Evolutionary conservation across 345 rosid genomes (phyloP), one percentile per base, ranked within the genome.

Genomic region (Eucalyptus microcorys): DNA sequence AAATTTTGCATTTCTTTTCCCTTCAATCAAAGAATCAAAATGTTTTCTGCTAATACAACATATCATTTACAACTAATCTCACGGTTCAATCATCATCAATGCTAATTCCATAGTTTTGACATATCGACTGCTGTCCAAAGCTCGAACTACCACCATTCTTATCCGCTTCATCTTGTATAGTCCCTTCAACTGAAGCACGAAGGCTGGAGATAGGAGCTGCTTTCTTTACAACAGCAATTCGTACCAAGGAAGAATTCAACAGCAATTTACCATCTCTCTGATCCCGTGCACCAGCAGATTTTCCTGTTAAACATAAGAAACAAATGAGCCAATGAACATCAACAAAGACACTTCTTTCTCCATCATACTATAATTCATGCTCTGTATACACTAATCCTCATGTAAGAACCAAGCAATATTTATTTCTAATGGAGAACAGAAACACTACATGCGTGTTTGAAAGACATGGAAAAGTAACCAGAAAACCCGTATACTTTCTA

Each of bases 31-130:
- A 12, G n/a, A 5, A 6, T 59, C 32, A 10, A 59, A 59, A 59
- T 11, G 7, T 27, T 59, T 59, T 59, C 66, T 27, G n/a, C 66
- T 27, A 12, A 6, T 12, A 11, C 15, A 59, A 26, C n/a, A 12
- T 27, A 59, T 26, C n/a, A 59, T 59, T 59, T 26, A 3, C n/a
- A 59, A 11, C 32, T 59, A 14, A 59, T 27, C 66, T 12, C 16
- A 59, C n/a, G 22, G 40, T 34, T 81, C 86, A 81, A 13, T 87
- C 49, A 89, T 91, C 94, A 48, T 94, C 94, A 43, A 94, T 96
- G 55, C 93, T 97, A 87, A 94, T 94, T 13, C 91, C 96, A 47
- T 96, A 95, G 57, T 88, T 93, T 88, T 97, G 97, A 87, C 92
- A 93, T 4, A 96, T 87, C 26, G 96, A 95, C 3, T 87, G 92